Evolutionary conservation across 83 land plant species (phyloP).

Genomic region (Picea engelmannii): DNA sequence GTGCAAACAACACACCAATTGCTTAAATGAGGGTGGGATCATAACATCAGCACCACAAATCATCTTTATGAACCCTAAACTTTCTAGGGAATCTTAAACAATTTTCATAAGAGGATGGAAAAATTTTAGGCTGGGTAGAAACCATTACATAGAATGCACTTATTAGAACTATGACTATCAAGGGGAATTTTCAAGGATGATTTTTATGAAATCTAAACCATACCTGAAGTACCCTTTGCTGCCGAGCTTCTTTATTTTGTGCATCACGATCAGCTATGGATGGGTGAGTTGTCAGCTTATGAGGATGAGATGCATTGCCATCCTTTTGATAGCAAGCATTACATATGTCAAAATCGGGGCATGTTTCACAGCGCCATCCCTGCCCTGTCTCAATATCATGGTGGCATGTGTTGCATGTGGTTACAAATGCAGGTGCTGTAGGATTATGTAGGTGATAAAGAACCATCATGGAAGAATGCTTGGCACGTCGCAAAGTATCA

Average conservation of each 20-base stretch:
- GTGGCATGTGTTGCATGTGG: constrained; percentile 81
- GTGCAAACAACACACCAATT: no score
- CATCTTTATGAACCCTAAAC: no score
- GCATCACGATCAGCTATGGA: constrained; percentile 84
- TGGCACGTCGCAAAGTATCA: constrained; percentile 97
- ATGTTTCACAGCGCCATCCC: constrained; percentile 97
- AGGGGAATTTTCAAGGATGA: no score
- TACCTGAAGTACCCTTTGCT: constrained; percentile 58
- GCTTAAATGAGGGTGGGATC: no score
- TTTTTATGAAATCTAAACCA: no score
- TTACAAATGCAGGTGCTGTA: constrained; percentile 97
- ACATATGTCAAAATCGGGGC: constrained; percentile 97
- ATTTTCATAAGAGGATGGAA: no score
- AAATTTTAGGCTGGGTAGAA: no score
- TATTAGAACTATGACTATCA: no score
- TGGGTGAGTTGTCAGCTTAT: constrained; percentile 67
- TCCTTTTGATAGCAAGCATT: constrained; percentile 77
- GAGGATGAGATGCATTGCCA: constrained; percentile 80
- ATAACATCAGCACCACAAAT: no score
- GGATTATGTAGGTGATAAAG: constrained; percentile 98
- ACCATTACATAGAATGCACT: no score
- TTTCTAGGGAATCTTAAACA: no score
- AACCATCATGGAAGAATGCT: constrained; percentile 99
- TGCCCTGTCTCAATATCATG: constrained; percentile 95
- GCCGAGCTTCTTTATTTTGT: constrained; percentile 91